These are phyloP conservation scores for Linum lewisii DNA, from an alignment of 345 rosid species.

Conservation along the genomic window DNA sequence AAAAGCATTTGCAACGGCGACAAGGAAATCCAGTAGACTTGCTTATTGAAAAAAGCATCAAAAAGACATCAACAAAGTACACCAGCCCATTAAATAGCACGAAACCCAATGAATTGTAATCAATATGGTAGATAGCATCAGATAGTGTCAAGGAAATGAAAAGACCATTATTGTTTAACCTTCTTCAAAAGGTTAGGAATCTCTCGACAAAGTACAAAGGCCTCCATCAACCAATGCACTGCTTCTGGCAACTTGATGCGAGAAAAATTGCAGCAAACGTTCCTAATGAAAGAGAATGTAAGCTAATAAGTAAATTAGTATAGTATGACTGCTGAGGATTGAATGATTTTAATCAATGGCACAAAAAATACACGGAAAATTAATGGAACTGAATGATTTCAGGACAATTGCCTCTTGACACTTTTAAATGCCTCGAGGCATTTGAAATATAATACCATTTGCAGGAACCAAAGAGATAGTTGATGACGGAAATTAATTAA, in stretches of 20 bases:
- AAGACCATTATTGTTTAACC: constrained; percentile 31
- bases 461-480: no score
- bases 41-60: neutral
- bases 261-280: constrained; percentile 50
- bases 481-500: no score
- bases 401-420: no score
- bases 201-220: constrained; percentile 74
- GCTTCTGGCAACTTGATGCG: constrained; percentile 36
- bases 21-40: no score
- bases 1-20: no score
- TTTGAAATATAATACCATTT: no score
- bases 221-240: constrained; percentile 58
- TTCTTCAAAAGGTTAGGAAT: constrained; percentile 63
- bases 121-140: neutral
- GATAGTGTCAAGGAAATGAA: neutral
- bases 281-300: constrained; percentile 28
- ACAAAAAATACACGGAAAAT: neutral
- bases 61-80: neutral
- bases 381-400: no score
- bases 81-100: no score
- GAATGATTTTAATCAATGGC: neutral
- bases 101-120: neutral
- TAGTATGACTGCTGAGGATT: neutral
- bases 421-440: neutral
- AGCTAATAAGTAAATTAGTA: neutral